Evolutionary conservation across 768 basidiomycete species (phyloP).

Genomic region (Tulasnella sp.): DNA sequence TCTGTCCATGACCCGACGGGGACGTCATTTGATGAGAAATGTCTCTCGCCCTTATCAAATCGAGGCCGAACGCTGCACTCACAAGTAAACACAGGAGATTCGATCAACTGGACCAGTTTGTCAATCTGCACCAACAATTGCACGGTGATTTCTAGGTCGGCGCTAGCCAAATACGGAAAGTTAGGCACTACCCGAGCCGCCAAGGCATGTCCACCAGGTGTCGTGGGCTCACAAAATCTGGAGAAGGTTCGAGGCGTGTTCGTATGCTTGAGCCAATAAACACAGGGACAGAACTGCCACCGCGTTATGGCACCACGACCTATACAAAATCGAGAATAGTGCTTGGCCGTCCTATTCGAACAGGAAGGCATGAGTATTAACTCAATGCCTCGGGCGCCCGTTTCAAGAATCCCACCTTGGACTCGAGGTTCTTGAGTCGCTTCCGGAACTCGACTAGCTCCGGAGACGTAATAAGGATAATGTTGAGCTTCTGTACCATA

Average conservation of each 20-base stretch:
- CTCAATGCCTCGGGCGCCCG: neutral
- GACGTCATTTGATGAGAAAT: slow-evolving; percentile 6
- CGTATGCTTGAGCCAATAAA: slow-evolving; percentile 94
- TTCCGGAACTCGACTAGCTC: slow-evolving; percentile 94
- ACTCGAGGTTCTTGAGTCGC: slow-evolving; percentile 87
- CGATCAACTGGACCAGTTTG: slow-evolving; percentile 95
- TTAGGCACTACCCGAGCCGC: neutral
- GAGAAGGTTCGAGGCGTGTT: slow-evolving; percentile 93
- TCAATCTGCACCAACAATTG: slow-evolving; percentile 92
- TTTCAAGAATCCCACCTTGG: slow-evolving; percentile 57
- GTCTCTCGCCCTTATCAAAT: neutral
- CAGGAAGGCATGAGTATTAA: neutral
- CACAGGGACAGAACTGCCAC: slow-evolving; percentile 96
- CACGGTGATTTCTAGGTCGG: slow-evolving; percentile 95
- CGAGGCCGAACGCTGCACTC: slow-evolving; percentile 35
- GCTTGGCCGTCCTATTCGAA: slow-evolving; percentile 81
- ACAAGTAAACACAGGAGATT: slow-evolving; percentile 99
- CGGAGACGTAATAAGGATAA: slow-evolving; percentile 93
- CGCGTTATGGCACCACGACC: slow-evolving; percentile 98
- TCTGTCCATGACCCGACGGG: slow-evolving; percentile 45
- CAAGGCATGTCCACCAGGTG: slow-evolving; percentile 20
- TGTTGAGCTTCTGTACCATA: slow-evolving; percentile 95
- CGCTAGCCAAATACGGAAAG: slow-evolving; percentile 48
- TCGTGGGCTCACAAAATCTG: slow-evolving; percentile 77
- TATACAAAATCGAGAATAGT: slow-evolving; percentile 86